These are phyloP conservation scores for Colletotrichum sp. DNA, from an alignment of 2,329 filamentous ascomycete genomes.

Conservation along the genomic window DNA sequence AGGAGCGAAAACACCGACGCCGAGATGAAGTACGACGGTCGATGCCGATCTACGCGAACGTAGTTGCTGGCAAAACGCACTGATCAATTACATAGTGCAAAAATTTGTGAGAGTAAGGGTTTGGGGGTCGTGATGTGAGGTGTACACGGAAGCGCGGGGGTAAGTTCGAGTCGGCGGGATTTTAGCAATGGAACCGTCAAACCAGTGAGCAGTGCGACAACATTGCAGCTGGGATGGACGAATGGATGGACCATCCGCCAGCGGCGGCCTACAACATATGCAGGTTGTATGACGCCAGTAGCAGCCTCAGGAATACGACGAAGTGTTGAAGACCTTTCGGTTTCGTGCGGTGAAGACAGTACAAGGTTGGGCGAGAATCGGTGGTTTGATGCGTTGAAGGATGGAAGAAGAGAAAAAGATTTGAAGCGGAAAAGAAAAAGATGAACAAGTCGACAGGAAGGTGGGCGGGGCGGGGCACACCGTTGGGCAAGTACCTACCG, in stretches of 20 bases:
- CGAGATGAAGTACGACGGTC: background rate
- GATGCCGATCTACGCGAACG: slow-evolving; percentile 21
- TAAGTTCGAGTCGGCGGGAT: background rate
- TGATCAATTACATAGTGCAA: background rate
- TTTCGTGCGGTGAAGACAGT: background rate
- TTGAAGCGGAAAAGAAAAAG: background rate
- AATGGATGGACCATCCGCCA: background rate
- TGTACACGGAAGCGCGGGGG: background rate
- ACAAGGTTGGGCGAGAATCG: background rate
- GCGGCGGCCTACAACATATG: background rate
- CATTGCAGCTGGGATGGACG: background rate
- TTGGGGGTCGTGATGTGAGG: background rate
- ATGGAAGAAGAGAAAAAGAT: background rate
- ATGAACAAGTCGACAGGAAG: background rate
- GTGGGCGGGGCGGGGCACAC: background rate
- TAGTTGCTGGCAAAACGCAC: slow-evolving; percentile 11
- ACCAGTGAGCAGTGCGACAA: background rate
- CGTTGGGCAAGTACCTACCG: too few species aligned
- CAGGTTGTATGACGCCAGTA: background rate
- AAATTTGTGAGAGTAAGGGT: background rate
- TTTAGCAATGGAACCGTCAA: background rate
- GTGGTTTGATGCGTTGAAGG: too few species aligned
- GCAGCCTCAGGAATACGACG: background rate
- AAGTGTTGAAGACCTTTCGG: background rate
- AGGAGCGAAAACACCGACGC: slow-evolving; percentile 23